Conservation (phyloP, 1,139 yeast species). For the Suhomyces coccinellae region DNA sequence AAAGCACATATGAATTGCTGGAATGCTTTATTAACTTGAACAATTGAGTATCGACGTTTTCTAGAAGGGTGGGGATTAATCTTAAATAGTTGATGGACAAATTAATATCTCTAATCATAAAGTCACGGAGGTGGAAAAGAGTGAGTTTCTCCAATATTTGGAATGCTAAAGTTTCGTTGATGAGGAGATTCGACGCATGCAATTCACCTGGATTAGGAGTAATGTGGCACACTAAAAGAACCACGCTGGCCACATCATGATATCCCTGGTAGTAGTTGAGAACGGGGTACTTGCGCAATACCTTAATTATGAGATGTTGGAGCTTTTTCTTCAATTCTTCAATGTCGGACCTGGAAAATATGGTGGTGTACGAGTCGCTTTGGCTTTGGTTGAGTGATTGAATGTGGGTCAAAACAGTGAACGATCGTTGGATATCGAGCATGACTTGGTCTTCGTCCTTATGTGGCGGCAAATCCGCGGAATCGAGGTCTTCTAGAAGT, state of each 20-base stretch:
- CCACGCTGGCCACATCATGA: constrained; percentile 79
- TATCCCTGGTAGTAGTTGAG: constrained; percentile 88
- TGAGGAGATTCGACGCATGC: constrained; percentile 11
- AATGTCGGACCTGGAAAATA: constrained; percentile 36
- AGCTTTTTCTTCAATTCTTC: constrained; percentile 42
- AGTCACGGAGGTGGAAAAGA: constrained; percentile 71
- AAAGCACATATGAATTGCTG: constrained; percentile 26
- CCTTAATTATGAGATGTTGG: constrained; percentile 47
- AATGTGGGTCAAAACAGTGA: constrained; percentile 42
- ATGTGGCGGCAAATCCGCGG: constrained; percentile 47
- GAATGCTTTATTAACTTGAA: constrained; percentile 48
- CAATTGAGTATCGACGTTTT: constrained; percentile 50
- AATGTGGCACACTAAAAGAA: constrained; percentile 53
- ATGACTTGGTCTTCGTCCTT: constrained; percentile 76
- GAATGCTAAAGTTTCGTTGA: constrained; percentile 40
- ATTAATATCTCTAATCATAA: constrained; percentile 70
- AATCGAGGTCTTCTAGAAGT: constrained; percentile 25
- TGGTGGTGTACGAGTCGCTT: constrained; percentile 35
- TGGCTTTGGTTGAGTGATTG: constrained; percentile 23
- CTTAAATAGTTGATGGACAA: constrained; percentile 65
- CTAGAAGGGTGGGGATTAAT: constrained; percentile 63
- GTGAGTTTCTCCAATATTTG: constrained; percentile 58
- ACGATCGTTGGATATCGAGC: constrained; percentile 76
- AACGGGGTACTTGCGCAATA: constrained; percentile 60
- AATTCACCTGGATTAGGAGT: constrained; percentile 1